Percentiles rank a stretch among this genome's conserved stretches.
phyloP scores from a whole-genome alignment of 2,329 filamentous ascomycete genomes.

The Stemphylium vesicarium region DNA sequence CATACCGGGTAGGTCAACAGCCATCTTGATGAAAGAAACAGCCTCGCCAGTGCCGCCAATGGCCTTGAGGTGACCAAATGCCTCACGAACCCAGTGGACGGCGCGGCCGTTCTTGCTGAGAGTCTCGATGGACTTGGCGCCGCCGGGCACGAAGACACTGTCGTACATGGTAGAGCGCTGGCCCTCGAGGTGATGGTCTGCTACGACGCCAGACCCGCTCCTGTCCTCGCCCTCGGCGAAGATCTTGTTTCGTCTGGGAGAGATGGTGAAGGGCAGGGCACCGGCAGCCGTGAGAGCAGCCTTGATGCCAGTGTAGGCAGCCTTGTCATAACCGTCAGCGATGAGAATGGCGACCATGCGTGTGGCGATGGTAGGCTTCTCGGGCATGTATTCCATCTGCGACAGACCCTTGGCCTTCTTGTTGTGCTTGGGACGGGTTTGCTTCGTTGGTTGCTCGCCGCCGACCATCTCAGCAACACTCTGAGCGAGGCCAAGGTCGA shows the following conservation, averaged over 20 bases:
- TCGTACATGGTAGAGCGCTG: conserved; percentile 84
- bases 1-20: conserved; percentile 55
- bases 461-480: conserved; percentile 74
- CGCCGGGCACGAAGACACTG: conserved; percentile 77
- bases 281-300: conserved; percentile 65
- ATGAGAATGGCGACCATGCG: conserved; percentile 78
- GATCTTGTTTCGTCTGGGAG: conserved; percentile 69
- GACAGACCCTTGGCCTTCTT: conserved; percentile 71
- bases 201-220: conserved; percentile 60
- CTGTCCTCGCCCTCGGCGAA: conserved; percentile 66
- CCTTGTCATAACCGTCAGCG: conserved; percentile 75
- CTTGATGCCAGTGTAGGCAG: conserved; percentile 70
- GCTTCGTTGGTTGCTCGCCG: conserved; percentile 62
- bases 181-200: conserved; percentile 81
- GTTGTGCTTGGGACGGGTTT: conserved; percentile 66
- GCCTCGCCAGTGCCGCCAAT: conserved; percentile 78
- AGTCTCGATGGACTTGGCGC: conserved; percentile 66
- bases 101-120: conserved; percentile 74
- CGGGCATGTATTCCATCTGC: conserved; percentile 70
- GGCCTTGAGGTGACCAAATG: conserved; percentile 81
- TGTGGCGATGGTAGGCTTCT: conserved; percentile 70
- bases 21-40: conserved; percentile 65
- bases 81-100: conserved; percentile 77
- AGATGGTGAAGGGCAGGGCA: conserved; percentile 77
- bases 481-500: conserved; percentile 73